Conservation (phyloP, 805 yeast genomes). For the Hemisphaericaspora nanyangensis region DNA sequence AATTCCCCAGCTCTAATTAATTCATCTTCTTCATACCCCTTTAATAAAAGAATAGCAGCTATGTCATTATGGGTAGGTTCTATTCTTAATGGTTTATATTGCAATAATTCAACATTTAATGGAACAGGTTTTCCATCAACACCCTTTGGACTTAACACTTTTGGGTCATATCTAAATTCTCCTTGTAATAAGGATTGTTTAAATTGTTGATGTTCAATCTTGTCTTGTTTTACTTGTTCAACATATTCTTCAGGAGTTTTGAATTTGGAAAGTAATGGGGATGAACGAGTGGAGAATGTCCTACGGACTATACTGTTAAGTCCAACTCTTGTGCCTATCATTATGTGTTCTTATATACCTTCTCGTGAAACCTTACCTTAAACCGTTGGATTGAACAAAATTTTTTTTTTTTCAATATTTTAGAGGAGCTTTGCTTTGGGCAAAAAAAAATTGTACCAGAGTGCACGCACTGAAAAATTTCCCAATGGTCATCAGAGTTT, state of each 20-base stretch:
- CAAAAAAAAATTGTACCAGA: background rate
- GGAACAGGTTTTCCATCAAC: constrained; percentile 59
- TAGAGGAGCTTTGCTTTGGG: background rate
- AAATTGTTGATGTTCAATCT: constrained; percentile 24
- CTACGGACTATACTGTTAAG: constrained; percentile 6
- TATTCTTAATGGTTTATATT: constrained; percentile 74
- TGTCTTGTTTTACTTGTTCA: constrained; percentile 21
- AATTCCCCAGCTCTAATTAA: constrained; percentile 79
- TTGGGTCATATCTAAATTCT: constrained; percentile 28
- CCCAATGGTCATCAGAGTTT: too few relatives aligned
- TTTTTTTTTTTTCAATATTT: constrained; percentile 1
- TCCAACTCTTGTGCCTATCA: constrained; percentile 3
- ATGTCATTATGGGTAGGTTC: constrained; percentile 65
- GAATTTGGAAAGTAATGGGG: constrained; percentile 11
- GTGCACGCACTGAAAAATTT: too few relatives aligned
- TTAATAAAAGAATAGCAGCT: constrained; percentile 73
- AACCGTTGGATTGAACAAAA: background rate
- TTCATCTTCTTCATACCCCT: constrained; percentile 67
- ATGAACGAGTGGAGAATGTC: background rate
- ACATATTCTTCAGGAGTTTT: constrained; percentile 30
- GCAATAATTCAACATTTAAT: constrained; percentile 75
- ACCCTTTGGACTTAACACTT: constrained; percentile 21
- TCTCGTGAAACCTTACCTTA: too few relatives aligned
- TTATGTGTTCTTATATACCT: background rate
- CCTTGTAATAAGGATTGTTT: constrained; percentile 23